Evolutionary conservation across 805 yeast genomes (phyloP).

Genomic region (Barnettozyma salicaria): DNA sequence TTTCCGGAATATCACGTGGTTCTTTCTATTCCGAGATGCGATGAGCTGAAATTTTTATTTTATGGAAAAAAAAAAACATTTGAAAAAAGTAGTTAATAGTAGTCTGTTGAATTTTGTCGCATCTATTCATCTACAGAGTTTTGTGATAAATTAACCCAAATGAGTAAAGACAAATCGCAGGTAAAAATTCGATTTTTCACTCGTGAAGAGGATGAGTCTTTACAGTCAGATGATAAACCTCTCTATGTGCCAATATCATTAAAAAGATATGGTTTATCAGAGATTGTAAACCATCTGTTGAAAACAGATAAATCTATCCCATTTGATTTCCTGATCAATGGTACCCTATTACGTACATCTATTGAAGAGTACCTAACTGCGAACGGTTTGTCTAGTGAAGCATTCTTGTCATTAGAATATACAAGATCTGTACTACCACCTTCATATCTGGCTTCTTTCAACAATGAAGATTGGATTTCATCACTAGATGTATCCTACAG

Average conservation of each 20-base stretch:
- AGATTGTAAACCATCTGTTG: slow-evolving; percentile 87
- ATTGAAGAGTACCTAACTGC: slow-evolving; percentile 71
- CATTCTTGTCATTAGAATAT: slow-evolving; percentile 75
- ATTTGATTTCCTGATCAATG: slow-evolving; percentile 87
- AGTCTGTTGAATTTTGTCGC: too few relatives aligned
- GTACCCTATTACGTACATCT: slow-evolving; percentile 70
- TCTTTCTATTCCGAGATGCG: too few relatives aligned
- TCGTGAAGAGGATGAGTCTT: slow-evolving; percentile 67
- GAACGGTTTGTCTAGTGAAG: slow-evolving; percentile 79
- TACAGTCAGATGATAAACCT: slow-evolving; percentile 79
- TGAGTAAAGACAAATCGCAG: slow-evolving; percentile 43
- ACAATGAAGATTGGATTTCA: slow-evolving; percentile 95
- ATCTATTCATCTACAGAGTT: too few relatives aligned
- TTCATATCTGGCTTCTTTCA: slow-evolving; percentile 79
- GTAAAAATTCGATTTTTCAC: slow-evolving; percentile 80
- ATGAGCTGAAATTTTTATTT: too few relatives aligned
- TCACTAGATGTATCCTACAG: slow-evolving; percentile 42
- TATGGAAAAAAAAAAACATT: background rate
- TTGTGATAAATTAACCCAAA: background rate
- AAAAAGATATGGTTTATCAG: slow-evolving; percentile 88
- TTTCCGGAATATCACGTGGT: too few relatives aligned
- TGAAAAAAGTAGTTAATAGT: too few relatives aligned
- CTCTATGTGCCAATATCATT: slow-evolving; percentile 80
- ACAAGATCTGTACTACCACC: slow-evolving; percentile 93
- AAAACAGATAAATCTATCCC: slow-evolving; percentile 63